Conservation (phyloP, 768 basidiomycete genomes). For the Lactarius tabidus region DNA sequence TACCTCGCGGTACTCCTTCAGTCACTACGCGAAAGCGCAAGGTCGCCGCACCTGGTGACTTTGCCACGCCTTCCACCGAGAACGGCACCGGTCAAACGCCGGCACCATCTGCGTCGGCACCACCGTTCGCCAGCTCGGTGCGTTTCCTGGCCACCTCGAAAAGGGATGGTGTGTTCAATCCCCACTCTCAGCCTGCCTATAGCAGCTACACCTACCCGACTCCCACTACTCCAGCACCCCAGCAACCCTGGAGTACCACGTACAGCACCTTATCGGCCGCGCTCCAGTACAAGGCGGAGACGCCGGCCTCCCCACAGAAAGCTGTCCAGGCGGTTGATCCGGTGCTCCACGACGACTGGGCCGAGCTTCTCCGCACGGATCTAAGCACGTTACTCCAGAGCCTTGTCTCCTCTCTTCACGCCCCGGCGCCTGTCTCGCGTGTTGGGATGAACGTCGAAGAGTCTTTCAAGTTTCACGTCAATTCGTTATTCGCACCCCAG, state of each 20-base stretch:
- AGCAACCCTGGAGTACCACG: conserved; percentile 18
- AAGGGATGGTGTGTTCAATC: conserved; percentile 3
- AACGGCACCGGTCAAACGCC: conserved; percentile 7
- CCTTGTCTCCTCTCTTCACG: conserved; percentile 54
- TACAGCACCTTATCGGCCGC: conserved; percentile 26
- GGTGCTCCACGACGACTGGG: conserved; percentile 61
- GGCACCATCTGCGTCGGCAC: conserved; percentile 12
- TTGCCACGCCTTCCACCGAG: conserved; percentile 24
- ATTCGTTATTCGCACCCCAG: conserved; percentile 49
- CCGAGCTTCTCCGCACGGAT: conserved; percentile 50
- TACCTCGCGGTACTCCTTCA: conserved; percentile 41
- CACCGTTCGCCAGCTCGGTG: conserved; percentile 22
- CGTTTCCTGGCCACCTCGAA: conserved; percentile 5
- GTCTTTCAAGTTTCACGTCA: conserved; percentile 73
- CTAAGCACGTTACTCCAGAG: conserved; percentile 54
- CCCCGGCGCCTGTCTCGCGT: conserved; percentile 58
- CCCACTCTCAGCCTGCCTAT: conserved; percentile 12
- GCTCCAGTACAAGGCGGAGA: conserved; percentile 23
- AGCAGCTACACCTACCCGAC: conserved; percentile 20
- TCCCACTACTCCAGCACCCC: conserved; percentile 15
- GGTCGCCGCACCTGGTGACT: conserved; percentile 32
- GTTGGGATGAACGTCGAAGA: conserved; percentile 67
- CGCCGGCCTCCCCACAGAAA: conserved; percentile 10
- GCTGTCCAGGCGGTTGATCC: conserved; percentile 18
- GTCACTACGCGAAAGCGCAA: conserved; percentile 23